Evolutionary conservation across 2,329 filamentous ascomycete species (phyloP).

Genomic region (Neofusicoccum cordaticola): DNA sequence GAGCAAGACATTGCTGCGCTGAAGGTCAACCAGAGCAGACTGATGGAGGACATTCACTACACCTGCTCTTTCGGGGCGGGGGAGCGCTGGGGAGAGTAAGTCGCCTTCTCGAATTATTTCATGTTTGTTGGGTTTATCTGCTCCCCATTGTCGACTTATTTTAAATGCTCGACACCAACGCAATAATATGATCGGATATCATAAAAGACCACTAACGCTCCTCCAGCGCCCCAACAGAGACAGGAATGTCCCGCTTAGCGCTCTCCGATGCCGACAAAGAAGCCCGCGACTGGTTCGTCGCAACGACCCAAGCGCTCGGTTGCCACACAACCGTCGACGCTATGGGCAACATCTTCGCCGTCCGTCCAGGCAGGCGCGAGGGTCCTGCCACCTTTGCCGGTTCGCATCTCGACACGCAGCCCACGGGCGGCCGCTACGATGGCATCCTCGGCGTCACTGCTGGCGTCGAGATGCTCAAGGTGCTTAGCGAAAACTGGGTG

Average conservation of each 20-base stretch:
- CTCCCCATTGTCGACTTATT: neutral
- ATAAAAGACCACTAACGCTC: neutral
- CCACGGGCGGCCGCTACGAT: constrained; percentile 67
- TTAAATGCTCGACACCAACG: neutral
- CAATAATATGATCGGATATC: neutral
- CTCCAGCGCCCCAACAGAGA: constrained; percentile 56
- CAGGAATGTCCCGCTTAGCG: constrained; percentile 73
- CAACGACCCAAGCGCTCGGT: constrained; percentile 60
- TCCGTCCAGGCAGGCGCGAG: constrained; percentile 60
- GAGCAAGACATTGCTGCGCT: constrained; percentile 52
- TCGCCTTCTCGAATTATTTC: neutral
- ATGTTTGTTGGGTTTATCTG: too few relatives aligned
- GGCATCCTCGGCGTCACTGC: constrained; percentile 73
- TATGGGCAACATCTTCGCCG: constrained; percentile 80
- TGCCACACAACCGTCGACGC: constrained; percentile 67
- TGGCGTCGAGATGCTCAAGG: constrained; percentile 69
- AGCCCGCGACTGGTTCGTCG: constrained; percentile 72
- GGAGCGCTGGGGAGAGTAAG: constrained; percentile 65
- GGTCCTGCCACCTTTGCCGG: constrained; percentile 66
- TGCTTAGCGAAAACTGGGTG: constrained; percentile 64
- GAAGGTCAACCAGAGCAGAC: constrained; percentile 56
- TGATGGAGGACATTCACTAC: constrained; percentile 63
- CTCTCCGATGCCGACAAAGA: constrained; percentile 69
- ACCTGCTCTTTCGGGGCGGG: constrained; percentile 67
- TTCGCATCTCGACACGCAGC: constrained; percentile 60